Conservation (phyloP, 1,139 yeast genomes). For the Wickerhamomyces sp. region DNA sequence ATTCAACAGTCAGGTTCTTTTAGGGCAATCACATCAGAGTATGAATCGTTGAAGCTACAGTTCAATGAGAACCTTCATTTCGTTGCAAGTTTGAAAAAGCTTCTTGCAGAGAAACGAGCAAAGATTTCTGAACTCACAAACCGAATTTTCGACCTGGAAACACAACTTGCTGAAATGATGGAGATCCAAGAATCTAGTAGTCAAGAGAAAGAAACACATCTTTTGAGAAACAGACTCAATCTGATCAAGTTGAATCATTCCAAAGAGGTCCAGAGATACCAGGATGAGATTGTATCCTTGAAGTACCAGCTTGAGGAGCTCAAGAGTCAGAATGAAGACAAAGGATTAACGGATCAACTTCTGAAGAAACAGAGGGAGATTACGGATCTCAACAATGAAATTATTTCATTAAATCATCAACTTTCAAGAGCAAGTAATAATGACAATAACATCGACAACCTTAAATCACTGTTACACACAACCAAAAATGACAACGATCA, state of each 20-base stretch:
- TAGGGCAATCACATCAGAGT: slow-evolving; percentile 12
- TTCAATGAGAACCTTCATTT: slow-evolving; percentile 9
- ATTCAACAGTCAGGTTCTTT: slow-evolving; percentile 12
- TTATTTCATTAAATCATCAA: slow-evolving; percentile 14
- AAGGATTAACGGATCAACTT: slow-evolving; percentile 9
- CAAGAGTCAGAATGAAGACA: slow-evolving; percentile 1
- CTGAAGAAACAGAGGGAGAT: slow-evolving; percentile 22
- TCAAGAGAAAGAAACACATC: slow-evolving; percentile 20
- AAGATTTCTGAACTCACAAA: slow-evolving; percentile 34
- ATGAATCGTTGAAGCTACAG: slow-evolving; percentile 9
- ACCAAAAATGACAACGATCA: slow-evolving; percentile 22
- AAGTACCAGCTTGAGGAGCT: slow-evolving; percentile 5
- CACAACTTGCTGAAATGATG: slow-evolving; percentile 18
- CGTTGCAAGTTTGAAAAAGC: slow-evolving; percentile 9
- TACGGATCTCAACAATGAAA: slow-evolving; percentile 12
- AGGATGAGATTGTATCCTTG: slow-evolving; percentile 16
- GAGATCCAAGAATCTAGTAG: slow-evolving; percentile 15
- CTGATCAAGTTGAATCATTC: slow-evolving; percentile 18
- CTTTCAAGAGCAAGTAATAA: slow-evolving; percentile 13
- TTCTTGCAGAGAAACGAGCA: slow-evolving; percentile 16
- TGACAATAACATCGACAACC: slow-evolving; percentile 27
- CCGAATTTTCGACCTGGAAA: slow-evolving; percentile 20
- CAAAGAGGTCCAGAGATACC: slow-evolving; percentile 16
- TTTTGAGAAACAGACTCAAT: slow-evolving; percentile 19
- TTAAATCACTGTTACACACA: slow-evolving; percentile 31